A percentile compares a stretch with the other conserved stretches of the same genome.
Evolutionary conservation across 768 basidiomycete species (phyloP).

Genomic region (Ramaria sp.): DNA sequence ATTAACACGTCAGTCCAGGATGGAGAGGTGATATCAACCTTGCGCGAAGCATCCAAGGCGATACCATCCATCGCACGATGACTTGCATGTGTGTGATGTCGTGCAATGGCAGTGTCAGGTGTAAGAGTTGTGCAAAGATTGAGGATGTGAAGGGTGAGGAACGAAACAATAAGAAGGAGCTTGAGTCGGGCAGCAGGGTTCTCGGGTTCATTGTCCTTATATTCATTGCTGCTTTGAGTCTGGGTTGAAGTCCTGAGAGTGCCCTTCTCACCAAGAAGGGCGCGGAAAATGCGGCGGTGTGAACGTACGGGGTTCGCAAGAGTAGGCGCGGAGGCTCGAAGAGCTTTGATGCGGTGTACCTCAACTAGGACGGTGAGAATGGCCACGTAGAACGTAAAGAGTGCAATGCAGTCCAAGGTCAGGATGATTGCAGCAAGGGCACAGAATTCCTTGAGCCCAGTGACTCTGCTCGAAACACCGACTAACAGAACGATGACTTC

Average conservation of each 20-base stretch:
- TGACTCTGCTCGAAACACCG: slow-evolving; percentile 79
- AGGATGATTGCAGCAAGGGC: slow-evolving; percentile 87
- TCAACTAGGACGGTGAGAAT: slow-evolving; percentile 95
- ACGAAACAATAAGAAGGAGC: slow-evolving; percentile 82
- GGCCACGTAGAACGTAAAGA: slow-evolving; percentile 84
- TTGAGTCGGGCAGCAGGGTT: slow-evolving; percentile 85
- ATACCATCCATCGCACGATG: slow-evolving; percentile 14
- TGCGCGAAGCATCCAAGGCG: slow-evolving; percentile 20
- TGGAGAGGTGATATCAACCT: slow-evolving; percentile 62
- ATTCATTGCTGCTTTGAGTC: not conserved
- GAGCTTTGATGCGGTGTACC: slow-evolving; percentile 29
- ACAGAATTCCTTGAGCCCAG: slow-evolving; percentile 89
- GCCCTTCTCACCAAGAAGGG: slow-evolving; percentile 1
- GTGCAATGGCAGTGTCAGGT: slow-evolving; percentile 41
- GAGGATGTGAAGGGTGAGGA: slow-evolving; percentile 82
- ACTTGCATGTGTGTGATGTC: slow-evolving; percentile 23
- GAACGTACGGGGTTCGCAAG: slow-evolving; percentile 4
- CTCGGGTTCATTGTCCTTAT: slow-evolving; percentile 36
- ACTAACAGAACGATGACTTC: slow-evolving; percentile 84
- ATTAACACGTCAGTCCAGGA: slow-evolving; percentile 29
- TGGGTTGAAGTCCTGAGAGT: not conserved
- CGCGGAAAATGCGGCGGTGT: not conserved
- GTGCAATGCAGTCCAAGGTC: slow-evolving; percentile 74
- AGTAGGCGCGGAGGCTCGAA: not conserved
- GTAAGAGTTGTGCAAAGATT: slow-evolving; percentile 91